phyloP scores from a whole-genome alignment of 805 yeast species.

The Lipomyces orientalis region DNA sequence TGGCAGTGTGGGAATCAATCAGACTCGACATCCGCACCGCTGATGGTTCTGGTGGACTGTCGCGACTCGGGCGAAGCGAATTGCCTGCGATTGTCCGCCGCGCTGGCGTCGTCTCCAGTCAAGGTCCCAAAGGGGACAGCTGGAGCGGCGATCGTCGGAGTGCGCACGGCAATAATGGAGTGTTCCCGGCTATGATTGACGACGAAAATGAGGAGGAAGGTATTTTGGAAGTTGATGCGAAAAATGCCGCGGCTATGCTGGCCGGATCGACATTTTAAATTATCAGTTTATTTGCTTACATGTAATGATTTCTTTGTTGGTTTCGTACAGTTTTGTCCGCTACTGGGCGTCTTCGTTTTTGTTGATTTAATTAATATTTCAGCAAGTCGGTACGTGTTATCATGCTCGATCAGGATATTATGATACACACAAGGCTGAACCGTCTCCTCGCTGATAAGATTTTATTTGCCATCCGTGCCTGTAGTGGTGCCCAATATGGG shows the following conservation, averaged over 20 bases:
- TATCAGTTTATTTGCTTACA: neutral
- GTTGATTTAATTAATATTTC: slow-evolving; percentile 4
- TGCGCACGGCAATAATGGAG: slow-evolving; percentile 46
- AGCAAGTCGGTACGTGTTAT: neutral
- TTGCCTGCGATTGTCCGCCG: slow-evolving; percentile 32
- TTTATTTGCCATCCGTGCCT: too few species aligned
- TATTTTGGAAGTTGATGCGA: slow-evolving; percentile 68
- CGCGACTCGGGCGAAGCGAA: slow-evolving; percentile 70
- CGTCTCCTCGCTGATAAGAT: too few species aligned
- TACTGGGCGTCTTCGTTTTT: neutral
- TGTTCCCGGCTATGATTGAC: slow-evolving; percentile 26
- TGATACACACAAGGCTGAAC: too few species aligned
- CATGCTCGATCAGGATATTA: too few species aligned
- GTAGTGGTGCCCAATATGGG: too few species aligned
- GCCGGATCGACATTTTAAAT: slow-evolving; percentile 73
- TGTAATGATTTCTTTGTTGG: slow-evolving; percentile 3
- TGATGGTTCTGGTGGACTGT: slow-evolving; percentile 78
- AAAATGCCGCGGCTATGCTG: slow-evolving; percentile 78
- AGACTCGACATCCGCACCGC: slow-evolving; percentile 75
- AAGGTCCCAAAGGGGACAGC: slow-evolving; percentile 58
- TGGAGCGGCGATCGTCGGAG: slow-evolving; percentile 64
- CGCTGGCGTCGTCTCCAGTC: slow-evolving; percentile 52
- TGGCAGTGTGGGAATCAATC: slow-evolving; percentile 72
- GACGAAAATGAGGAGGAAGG: slow-evolving; percentile 37
- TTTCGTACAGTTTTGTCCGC: slow-evolving; percentile 4